Conservation (phyloP, 1,139 yeast genomes). For the Geotrichum klebahnii region DNA sequence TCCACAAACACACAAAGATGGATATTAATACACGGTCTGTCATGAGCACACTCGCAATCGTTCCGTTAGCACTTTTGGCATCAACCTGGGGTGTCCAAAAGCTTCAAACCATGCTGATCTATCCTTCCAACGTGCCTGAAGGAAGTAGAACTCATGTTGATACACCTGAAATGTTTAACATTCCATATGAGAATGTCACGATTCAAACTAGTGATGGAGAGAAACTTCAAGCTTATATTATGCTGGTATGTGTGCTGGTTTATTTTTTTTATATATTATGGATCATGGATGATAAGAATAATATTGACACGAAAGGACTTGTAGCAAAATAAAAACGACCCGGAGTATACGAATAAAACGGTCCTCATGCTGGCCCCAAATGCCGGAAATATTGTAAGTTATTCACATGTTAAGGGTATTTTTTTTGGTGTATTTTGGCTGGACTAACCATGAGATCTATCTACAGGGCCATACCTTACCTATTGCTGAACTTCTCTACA, state of each 20-base stretch:
- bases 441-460: neutral
- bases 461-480: constrained; percentile 80
- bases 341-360: constrained; percentile 57
- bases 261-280: neutral
- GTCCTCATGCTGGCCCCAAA: constrained; percentile 80
- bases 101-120: constrained; percentile 66
- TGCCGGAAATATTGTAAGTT: constrained; percentile 73
- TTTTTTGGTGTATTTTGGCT: neutral
- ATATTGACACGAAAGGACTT: constrained; percentile 1
- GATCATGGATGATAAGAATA: constrained; percentile 10
- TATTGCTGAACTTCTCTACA: constrained; percentile 66
- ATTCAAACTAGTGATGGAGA: constrained; percentile 68
- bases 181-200: constrained; percentile 62
- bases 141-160: constrained; percentile 68
- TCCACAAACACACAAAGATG: neutral
- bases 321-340: constrained; percentile 45
- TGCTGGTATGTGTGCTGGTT: constrained; percentile 28
- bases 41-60: constrained; percentile 30
- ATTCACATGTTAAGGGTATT: neutral
- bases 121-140: constrained; percentile 77
- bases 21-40: constrained; percentile 3
- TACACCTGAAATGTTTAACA: constrained; percentile 67
- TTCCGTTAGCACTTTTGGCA: constrained; percentile 42
- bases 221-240: constrained; percentile 47
- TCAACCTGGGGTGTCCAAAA: constrained; percentile 51